Evolutionary conservation across 2,329 filamentous ascomycete species (phyloP).

Genomic region (Tolypocladium inflatum): DNA sequence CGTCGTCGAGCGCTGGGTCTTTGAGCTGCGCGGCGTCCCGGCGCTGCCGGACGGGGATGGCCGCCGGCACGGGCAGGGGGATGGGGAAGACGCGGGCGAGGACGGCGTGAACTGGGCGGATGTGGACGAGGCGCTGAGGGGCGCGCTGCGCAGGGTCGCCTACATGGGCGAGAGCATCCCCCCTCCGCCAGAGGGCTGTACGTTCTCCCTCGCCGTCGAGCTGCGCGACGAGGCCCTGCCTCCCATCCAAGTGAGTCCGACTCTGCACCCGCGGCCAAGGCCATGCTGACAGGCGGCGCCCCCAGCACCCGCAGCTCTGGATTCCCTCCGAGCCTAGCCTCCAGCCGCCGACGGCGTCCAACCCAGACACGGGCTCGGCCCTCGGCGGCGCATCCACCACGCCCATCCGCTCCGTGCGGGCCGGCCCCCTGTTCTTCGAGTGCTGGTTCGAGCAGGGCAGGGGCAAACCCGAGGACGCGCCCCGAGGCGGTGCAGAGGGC

Average conservation of each 20-base stretch:
- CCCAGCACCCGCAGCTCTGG: slow-evolving; percentile 50
- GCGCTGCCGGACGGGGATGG: not conserved
- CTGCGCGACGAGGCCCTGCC: slow-evolving; percentile 50
- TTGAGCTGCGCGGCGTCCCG: slow-evolving; percentile 44
- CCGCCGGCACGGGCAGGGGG: not conserved
- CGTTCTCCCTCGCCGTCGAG: slow-evolving; percentile 70
- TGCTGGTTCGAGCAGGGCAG: slow-evolving; percentile 46
- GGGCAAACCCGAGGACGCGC: not conserved
- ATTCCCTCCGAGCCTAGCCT: slow-evolving; percentile 43
- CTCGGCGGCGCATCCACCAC: slow-evolving; percentile 32
- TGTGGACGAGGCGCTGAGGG: slow-evolving; percentile 64
- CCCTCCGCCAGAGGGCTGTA: slow-evolving; percentile 53
- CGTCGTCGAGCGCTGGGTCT: slow-evolving; percentile 53
- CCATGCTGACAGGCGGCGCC: not conserved
- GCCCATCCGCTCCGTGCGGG: slow-evolving; percentile 42
- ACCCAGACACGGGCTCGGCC: slow-evolving; percentile 14
- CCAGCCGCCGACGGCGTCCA: slow-evolving; percentile 25
- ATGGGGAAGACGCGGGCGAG: slow-evolving; percentile 11
- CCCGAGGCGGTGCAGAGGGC: not conserved
- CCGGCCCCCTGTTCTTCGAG: slow-evolving; percentile 55
- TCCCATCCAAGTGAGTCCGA: slow-evolving; percentile 44
- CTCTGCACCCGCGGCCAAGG: not conserved
- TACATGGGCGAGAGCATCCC: slow-evolving; percentile 48
- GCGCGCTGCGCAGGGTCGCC: slow-evolving; percentile 52
- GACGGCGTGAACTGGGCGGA: slow-evolving; percentile 42